Base-by-base conservation (phyloP, 441 rosid genomes). In the Dalechampia spathulata region DNA sequence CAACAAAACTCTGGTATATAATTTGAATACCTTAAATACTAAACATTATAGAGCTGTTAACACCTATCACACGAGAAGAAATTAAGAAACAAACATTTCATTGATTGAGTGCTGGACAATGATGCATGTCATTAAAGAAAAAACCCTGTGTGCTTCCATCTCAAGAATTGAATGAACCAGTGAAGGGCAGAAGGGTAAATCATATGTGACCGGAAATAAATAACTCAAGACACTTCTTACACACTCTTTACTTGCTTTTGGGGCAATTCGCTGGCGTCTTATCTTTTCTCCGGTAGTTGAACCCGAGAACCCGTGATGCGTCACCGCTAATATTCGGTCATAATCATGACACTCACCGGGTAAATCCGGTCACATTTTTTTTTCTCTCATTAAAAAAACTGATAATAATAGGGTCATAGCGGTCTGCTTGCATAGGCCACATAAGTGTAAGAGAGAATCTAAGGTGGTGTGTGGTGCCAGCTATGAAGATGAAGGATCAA, bases 401-500 rank as follows among this genome's bases (percentile, higher is more conserved):
- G 6, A 0, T 20, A 14, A 6, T 3, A 3, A 34, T 19, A 42
- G 26, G 20, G 40, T 20, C n/a, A 13, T 16, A 41, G 39, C 30
- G 19, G 28, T 28, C 22, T 20, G 43, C 8, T 19, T 25, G n/a
- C 12, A 32, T 63, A 64, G 70, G 68, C 67, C 68, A 51, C 62
- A 45, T 42, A 58, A 41, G 53, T 8, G 59, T 42, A 57, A 60
- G 43, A 38, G 74, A 75, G 68, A 80, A 72, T 73, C 70, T 58
- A 72, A 66, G 63, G 72, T 53, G 65, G 43, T 47, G 75, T 48
- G 75, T 69, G 87, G 48, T 81, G 95, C 90, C 97, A 89, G 95
- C 97, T 82, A 71, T 69, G 82, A 76, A 81, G 58, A 67, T 76
- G 78, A 82, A 84, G 81, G 85, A 79, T 83, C 83, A 75, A 78